Evolutionary conservation across 805 yeast genomes (phyloP).

Genomic region (Yamadazyma akitaensis): DNA sequence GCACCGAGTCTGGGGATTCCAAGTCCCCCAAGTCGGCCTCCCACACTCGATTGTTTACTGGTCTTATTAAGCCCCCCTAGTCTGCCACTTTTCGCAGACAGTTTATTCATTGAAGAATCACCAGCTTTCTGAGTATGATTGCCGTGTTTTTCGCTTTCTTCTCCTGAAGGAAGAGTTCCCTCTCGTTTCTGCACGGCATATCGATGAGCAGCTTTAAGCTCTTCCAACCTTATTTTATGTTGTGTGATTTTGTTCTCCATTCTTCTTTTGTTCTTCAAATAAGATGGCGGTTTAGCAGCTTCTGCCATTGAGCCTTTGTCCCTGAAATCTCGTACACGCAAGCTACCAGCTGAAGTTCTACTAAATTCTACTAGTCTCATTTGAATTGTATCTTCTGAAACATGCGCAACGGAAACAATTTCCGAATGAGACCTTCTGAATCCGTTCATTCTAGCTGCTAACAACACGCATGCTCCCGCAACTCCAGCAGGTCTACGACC

Average conservation of each 20-base stretch:
- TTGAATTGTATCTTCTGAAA: conserved; percentile 92
- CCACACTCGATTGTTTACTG: background rate
- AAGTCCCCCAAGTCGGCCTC: background rate
- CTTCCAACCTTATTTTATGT: background rate
- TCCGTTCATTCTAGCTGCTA: conserved; percentile 97
- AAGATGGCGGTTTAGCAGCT: conserved; percentile 77
- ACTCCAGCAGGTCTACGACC: conserved; percentile 98
- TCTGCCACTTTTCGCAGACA: background rate
- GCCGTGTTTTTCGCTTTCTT: background rate
- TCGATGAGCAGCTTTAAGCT: conserved; percentile 1
- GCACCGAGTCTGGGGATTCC: background rate
- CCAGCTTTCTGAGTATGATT: background rate
- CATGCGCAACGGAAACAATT: conserved; percentile 91
- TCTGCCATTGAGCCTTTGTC: conserved; percentile 35
- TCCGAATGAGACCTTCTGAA: conserved; percentile 89
- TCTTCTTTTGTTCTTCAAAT: background rate
- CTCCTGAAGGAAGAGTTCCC: background rate
- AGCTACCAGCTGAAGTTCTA: conserved; percentile 65
- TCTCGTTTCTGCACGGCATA: background rate
- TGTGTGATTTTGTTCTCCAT: background rate
- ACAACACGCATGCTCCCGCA: conserved; percentile 91
- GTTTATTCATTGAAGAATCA: background rate
- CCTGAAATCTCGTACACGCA: conserved; percentile 76
- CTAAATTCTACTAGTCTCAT: conserved; percentile 85
- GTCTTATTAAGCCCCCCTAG: background rate